Conservation (phyloP, 306 rosid genomes). For the Citrullus colocynthis region DNA sequence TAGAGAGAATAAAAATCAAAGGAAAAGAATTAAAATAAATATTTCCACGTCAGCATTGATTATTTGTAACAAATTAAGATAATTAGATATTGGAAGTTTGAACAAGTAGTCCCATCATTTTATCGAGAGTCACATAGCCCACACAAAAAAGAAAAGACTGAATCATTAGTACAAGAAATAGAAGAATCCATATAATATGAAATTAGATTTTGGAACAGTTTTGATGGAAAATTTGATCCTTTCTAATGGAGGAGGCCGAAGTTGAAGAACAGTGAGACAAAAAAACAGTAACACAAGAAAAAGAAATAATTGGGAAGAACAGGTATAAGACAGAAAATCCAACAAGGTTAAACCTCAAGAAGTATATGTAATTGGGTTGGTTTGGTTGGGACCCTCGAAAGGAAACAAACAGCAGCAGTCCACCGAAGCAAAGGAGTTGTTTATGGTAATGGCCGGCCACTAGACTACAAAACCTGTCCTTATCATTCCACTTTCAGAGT, state of each 20-base stretch:
- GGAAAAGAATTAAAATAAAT: background rate
- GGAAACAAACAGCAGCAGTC: constrained; percentile 1
- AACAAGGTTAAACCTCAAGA: background rate
- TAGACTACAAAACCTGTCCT: background rate
- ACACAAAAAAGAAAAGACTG: background rate
- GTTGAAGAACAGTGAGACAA: background rate
- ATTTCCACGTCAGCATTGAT: background rate
- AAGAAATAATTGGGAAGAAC: background rate
- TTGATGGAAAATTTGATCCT: background rate
- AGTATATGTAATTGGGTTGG: background rate
- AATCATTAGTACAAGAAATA: background rate
- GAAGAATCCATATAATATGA: background rate
- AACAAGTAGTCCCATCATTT: background rate
- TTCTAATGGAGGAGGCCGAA: background rate
- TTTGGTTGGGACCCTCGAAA: constrained; percentile 4
- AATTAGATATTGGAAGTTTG: background rate
- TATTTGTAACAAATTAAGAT: background rate
- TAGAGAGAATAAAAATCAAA: background rate
- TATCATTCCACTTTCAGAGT: background rate
- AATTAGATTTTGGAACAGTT: background rate
- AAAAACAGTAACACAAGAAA: background rate
- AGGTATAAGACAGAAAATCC: background rate
- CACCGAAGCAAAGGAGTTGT: constrained; percentile 3
- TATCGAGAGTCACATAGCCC: background rate
- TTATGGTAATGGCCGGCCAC: constrained; percentile 9